These are phyloP conservation scores for Fibroporia radiculosa DNA, from an alignment of 768 basidiomycete species.

Conservation along the genomic window DNA sequence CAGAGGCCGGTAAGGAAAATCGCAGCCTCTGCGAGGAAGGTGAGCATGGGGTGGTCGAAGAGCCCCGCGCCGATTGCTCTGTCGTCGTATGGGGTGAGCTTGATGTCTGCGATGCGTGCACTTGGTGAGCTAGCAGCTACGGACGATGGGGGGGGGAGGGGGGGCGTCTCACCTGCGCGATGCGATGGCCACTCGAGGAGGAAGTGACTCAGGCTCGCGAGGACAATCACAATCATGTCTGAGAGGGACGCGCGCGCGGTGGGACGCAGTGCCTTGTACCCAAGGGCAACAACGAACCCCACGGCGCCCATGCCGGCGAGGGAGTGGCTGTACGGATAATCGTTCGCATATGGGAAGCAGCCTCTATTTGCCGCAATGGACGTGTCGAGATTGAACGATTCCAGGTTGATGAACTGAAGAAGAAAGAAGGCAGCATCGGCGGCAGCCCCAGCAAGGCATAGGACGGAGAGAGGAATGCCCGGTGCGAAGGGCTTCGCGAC, in stretches of 20 bases:
- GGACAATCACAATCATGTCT: conserved; percentile 16
- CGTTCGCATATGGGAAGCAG: conserved; percentile 26
- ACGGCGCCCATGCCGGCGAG: conserved; percentile 17
- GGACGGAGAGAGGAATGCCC: conserved; percentile 18
- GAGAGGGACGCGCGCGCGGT: conserved; percentile 13
- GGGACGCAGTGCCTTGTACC: conserved; percentile 14
- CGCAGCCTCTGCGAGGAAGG: conserved; percentile 19
- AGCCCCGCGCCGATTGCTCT: conserved; percentile 16
- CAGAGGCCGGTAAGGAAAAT: conserved; percentile 21
- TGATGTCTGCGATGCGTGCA: conserved; percentile 15
- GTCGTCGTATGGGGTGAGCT: conserved; percentile 20
- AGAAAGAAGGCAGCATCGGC: conserved; percentile 23
- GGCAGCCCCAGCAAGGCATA: conserved; percentile 20
- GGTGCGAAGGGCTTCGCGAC: conserved; percentile 23
- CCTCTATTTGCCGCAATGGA: conserved; percentile 13
- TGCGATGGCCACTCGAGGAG: conserved; percentile 24
- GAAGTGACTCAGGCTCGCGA: conserved; percentile 20
- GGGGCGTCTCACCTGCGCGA: conserved; percentile 14
- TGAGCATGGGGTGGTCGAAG: conserved; percentile 19
- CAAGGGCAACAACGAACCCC: conserved; percentile 15
- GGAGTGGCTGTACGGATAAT: conserved; percentile 27
- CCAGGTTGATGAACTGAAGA: conserved; percentile 21
- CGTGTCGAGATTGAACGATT: conserved; percentile 21
- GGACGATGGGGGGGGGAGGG: neutral
- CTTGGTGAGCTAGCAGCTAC: neutral